These are phyloP conservation scores for Rubia tinctorum DNA, from an alignment of 305 asterid species.

Conservation along the genomic window DNA sequence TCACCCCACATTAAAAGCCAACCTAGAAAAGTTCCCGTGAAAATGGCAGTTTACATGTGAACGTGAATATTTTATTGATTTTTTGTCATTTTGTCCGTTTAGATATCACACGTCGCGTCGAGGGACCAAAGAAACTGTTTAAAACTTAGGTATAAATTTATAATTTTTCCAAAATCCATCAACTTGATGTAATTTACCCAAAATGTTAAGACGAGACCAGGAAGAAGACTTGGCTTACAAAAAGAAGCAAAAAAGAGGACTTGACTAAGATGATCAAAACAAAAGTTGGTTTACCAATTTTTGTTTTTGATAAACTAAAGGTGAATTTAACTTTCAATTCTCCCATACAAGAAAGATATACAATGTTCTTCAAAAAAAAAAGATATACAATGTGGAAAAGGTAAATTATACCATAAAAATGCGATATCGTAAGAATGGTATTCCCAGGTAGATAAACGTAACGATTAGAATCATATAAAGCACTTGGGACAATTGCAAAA, in stretches of 20 bases:
- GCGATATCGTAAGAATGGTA: background rate
- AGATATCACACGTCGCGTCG: too few relatives aligned
- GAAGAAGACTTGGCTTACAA: background rate
- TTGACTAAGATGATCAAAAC: background rate
- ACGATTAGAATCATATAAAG: background rate
- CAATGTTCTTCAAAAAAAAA: background rate
- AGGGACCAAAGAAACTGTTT: too few relatives aligned
- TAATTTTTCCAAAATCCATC: too few relatives aligned
- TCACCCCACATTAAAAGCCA: too few relatives aligned
- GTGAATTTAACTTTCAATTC: background rate
- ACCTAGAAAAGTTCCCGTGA: too few relatives aligned
- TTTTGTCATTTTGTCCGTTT: too few relatives aligned
- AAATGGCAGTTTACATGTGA: too few relatives aligned
- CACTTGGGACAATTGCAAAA: background rate
- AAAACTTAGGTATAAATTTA: too few relatives aligned
- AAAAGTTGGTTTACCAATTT: background rate
- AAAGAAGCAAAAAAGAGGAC: background rate
- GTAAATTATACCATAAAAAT: too few relatives aligned
- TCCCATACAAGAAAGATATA: background rate
- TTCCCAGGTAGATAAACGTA: too few relatives aligned
- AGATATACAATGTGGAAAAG: background rate
- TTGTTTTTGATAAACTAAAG: background rate
- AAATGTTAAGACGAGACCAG: too few relatives aligned
- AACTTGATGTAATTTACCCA: background rate
- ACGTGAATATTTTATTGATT: too few relatives aligned